Conservation (phyloP, 2,329 filamentous ascomycete genomes). For the Botrytis pseudocinerea region DNA sequence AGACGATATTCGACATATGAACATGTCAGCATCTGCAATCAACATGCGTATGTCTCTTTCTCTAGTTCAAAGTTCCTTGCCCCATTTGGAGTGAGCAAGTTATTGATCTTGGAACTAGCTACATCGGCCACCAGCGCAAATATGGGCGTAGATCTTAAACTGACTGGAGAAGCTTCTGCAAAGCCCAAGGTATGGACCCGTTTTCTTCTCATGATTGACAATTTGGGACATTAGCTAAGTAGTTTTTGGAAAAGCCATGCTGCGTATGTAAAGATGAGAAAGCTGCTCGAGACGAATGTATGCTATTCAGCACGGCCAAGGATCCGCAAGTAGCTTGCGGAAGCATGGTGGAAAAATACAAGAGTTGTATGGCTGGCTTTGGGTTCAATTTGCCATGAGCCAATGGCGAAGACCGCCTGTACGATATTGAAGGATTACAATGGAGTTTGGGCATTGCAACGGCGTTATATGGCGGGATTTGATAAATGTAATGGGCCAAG, state of each 20-base stretch:
- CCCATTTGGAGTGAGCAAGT: conserved; percentile 8
- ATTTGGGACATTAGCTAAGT: conserved; percentile 16
- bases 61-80: not conserved
- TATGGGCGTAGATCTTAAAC: conserved; percentile 35
- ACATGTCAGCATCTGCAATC: conserved; percentile 36
- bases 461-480: conserved; percentile 27
- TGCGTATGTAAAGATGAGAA: conserved; percentile 98
- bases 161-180: conserved; percentile 30
- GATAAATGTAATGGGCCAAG: not conserved
- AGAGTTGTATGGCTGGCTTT: conserved; percentile 87
- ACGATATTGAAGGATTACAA: conserved; percentile 21
- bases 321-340: conserved; percentile 84
- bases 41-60: conserved; percentile 36
- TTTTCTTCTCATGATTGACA: not conserved
- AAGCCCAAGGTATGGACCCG: conserved; percentile 34
- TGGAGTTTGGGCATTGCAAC: conserved; percentile 33
- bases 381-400: conserved; percentile 66
- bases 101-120: conserved; percentile 32
- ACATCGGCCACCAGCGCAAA: conserved; percentile 34
- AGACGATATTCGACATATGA: conserved; percentile 27
- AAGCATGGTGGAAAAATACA: conserved; percentile 80
- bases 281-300: conserved; percentile 90
- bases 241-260: conserved; percentile 66
- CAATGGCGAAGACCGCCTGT: conserved; percentile 3
- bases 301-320: conserved; percentile 88